Evolutionary conservation across 805 yeast species (phyloP).

Genomic region (Metschnikowia continentalis): DNA sequence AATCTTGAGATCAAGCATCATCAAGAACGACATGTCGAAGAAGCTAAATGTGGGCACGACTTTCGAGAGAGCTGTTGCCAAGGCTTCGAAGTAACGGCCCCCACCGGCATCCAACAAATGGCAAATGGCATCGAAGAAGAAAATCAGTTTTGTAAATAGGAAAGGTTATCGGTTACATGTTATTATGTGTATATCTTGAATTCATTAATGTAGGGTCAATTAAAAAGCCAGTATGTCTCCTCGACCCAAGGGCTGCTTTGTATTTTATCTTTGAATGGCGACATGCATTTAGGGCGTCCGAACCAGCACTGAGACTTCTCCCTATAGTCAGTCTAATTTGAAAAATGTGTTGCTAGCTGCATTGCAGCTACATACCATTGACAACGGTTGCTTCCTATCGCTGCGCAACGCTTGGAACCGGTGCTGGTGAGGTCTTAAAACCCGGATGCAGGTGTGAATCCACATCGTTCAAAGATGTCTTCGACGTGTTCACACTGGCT

Average conservation of each 20-base stretch:
- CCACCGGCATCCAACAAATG: no score
- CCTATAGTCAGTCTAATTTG: neutral
- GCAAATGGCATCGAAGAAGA: neutral
- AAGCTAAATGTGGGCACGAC: conserved; percentile 56
- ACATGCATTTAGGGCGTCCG: neutral
- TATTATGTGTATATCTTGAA: neutral
- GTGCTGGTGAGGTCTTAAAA: neutral
- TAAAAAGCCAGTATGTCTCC: neutral
- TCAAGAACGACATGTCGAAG: conserved; percentile 55
- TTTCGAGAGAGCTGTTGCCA: conserved; percentile 37
- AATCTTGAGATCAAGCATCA: conserved; percentile 72
- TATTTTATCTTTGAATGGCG: neutral
- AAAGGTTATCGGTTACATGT: conserved; percentile 1
- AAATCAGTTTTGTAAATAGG: neutral
- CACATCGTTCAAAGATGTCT: conserved; percentile 33
- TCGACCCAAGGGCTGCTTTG: conserved; percentile 1
- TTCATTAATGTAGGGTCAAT: conserved; percentile 4
- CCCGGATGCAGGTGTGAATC: neutral
- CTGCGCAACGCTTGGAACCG: neutral
- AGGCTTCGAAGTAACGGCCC: conserved; percentile 8
- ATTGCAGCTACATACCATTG: no score
- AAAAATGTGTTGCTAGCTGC: neutral
- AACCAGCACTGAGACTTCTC: no score
- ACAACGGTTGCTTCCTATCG: neutral
- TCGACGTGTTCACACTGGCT: conserved; percentile 30